These are phyloP conservation scores for Poa annua DNA, from an alignment of 176 grass and related monocot genomes.

Conservation along the genomic window DNA sequence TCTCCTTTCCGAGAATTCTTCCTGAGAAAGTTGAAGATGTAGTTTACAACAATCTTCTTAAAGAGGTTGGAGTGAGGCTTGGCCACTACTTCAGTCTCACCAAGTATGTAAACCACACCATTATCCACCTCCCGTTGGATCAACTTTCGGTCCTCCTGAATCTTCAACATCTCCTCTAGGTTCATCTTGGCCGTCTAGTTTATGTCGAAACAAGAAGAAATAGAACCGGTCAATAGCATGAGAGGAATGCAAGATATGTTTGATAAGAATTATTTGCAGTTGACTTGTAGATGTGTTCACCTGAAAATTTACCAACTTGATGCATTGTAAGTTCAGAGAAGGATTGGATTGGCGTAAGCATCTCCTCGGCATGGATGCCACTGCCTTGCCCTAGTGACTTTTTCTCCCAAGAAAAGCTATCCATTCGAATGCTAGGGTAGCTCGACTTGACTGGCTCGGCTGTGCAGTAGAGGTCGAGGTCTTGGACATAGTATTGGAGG, in stretches of 20 bases:
- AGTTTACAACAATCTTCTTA: conserved; percentile 65
- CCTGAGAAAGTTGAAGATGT: conserved; percentile 58
- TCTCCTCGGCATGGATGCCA: conserved; percentile 48
- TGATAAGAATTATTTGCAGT: not conserved
- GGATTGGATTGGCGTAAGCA: conserved; percentile 42
- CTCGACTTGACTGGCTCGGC: conserved; percentile 27
- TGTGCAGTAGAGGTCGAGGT: conserved; percentile 45
- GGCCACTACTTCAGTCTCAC: conserved; percentile 64
- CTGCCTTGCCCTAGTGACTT: conserved; percentile 7
- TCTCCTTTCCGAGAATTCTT: conserved; percentile 71
- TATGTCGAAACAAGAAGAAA: not conserved
- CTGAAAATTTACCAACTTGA: conserved; percentile 47
- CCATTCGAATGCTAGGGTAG: conserved; percentile 34
- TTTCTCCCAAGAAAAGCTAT: conserved; percentile 39
- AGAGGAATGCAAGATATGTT: not conserved
- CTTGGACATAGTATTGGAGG: conserved; percentile 56
- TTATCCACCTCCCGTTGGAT: conserved; percentile 61
- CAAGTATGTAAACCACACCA: conserved; percentile 73
- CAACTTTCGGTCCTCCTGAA: conserved; percentile 56
- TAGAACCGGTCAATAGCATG: not conserved
- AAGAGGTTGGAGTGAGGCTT: conserved; percentile 47
- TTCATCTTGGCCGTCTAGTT: conserved; percentile 48
- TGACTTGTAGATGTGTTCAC: not conserved
- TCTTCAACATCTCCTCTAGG: conserved; percentile 43
- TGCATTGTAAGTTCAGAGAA: conserved; percentile 60